Evolutionary conservation across 768 basidiomycete genomes (phyloP).

Genomic region (Leccinum aurantiacum): DNA sequence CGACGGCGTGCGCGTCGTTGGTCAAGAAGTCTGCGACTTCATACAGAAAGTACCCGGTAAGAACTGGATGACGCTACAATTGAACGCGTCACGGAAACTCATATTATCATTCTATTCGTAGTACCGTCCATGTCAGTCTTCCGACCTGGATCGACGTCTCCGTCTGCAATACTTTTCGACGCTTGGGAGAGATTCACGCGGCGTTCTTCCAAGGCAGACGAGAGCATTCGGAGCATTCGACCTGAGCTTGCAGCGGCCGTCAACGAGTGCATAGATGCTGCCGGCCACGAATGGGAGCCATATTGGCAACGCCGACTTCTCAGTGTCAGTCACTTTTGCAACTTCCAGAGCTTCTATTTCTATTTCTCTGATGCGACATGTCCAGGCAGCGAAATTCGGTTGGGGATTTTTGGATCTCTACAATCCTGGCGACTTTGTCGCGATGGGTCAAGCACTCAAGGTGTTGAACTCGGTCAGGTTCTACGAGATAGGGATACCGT

Average conservation of each 20-base stretch:
- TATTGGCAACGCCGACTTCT: slow-evolving; percentile 86
- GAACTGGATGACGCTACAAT: slow-evolving; percentile 17
- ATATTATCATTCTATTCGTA: slow-evolving; percentile 25
- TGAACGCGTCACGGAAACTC: neutral
- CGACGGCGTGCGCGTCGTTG: slow-evolving; percentile 86
- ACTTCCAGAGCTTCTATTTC: neutral
- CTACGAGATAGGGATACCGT: slow-evolving; percentile 90
- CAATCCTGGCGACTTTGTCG: slow-evolving; percentile 88
- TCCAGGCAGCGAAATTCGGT: slow-evolving; percentile 94
- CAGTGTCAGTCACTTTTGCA: slow-evolving; percentile 50
- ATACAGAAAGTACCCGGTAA: slow-evolving; percentile 91
- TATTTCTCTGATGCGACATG: neutral
- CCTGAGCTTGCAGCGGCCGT: slow-evolving; percentile 85
- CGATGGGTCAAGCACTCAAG: slow-evolving; percentile 89
- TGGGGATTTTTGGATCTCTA: slow-evolving; percentile 91
- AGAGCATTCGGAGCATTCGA: slow-evolving; percentile 84
- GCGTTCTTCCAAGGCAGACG: slow-evolving; percentile 89
- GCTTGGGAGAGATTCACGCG: slow-evolving; percentile 86
- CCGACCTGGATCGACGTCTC: slow-evolving; percentile 87
- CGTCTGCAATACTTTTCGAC: slow-evolving; percentile 89
- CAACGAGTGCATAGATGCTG: slow-evolving; percentile 91
- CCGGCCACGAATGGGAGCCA: slow-evolving; percentile 88
- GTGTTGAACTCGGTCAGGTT: slow-evolving; percentile 91
- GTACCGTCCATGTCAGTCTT: slow-evolving; percentile 82
- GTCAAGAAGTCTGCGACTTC: slow-evolving; percentile 79